Percentiles rank a stretch among this genome's conserved stretches.
Conservation (phyloP, 2,329 filamentous ascomycete genomes). For the Colletotrichum sansevieriae region DNA sequence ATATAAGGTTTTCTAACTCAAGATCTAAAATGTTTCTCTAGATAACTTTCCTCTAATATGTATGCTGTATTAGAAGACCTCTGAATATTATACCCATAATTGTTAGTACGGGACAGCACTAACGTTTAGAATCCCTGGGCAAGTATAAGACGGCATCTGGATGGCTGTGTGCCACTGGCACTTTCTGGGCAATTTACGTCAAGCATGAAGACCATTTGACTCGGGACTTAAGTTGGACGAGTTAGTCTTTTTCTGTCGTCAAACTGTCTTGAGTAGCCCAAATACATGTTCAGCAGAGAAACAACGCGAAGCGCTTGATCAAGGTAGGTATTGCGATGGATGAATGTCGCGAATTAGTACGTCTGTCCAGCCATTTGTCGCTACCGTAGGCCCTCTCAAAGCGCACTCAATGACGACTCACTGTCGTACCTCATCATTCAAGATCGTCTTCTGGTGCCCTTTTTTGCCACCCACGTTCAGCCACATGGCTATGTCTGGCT, state of each 20-base stretch:
- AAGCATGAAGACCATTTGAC: background rate
- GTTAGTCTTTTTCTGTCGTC: background rate
- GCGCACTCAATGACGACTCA: background rate
- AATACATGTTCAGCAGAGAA: background rate
- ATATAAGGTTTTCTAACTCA: too few relatives aligned
- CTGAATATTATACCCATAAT: too few relatives aligned
- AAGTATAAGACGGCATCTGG: background rate
- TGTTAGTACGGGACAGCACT: too few relatives aligned
- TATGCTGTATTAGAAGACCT: too few relatives aligned
- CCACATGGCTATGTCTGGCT: background rate
- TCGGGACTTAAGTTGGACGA: background rate
- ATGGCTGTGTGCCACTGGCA: background rate
- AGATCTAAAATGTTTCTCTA: too few relatives aligned
- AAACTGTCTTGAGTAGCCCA: background rate
- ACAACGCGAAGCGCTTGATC: background rate
- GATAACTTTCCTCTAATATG: too few relatives aligned
- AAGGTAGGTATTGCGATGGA: background rate
- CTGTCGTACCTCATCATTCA: background rate
- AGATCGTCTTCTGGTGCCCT: background rate
- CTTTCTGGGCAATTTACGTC: background rate
- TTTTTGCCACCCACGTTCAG: too few relatives aligned
- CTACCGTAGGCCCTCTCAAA: background rate
- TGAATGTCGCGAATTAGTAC: background rate
- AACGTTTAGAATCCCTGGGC: too few relatives aligned
- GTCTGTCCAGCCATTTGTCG: background rate